Percentiles rank a stretch among this genome's conserved stretches.
Conservation (phyloP, 768 basidiomycete genomes). For the Hericium rajendrae region DNA sequence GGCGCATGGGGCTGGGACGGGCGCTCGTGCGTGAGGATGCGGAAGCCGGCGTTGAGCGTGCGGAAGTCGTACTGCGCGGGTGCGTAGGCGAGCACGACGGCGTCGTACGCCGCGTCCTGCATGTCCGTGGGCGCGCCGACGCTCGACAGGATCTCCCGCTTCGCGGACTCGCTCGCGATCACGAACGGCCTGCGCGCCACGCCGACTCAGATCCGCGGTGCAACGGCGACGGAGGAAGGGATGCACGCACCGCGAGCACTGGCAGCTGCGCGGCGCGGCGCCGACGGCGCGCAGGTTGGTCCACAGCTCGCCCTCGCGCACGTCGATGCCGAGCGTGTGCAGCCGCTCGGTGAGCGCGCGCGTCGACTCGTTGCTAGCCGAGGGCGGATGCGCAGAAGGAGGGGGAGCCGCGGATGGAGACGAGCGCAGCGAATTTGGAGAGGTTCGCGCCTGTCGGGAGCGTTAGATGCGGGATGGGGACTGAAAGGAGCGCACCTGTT, state of each 20-base stretch:
- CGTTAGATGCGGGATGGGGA: background rate
- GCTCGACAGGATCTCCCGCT: too few relatives aligned
- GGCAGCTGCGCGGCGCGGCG: too few relatives aligned
- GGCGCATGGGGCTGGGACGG: slow-evolving; percentile 2
- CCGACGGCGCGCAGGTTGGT: slow-evolving; percentile 61
- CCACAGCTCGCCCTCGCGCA: slow-evolving; percentile 39
- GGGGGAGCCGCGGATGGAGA: background rate
- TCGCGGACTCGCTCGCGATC: too few relatives aligned
- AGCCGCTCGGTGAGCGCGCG: slow-evolving; percentile 33
- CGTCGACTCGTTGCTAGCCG: slow-evolving; percentile 4
- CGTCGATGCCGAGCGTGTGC: slow-evolving; percentile 38
- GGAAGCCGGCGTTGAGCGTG: slow-evolving; percentile 55
- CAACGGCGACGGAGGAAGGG: too few relatives aligned
- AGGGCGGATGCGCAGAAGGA: background rate
- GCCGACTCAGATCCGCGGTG: too few relatives aligned
- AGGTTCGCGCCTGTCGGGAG: background rate
- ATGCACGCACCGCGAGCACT: too few relatives aligned
- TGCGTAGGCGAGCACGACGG: slow-evolving; percentile 57
- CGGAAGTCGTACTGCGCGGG: slow-evolving; percentile 42
- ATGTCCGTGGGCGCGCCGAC: too few relatives aligned
- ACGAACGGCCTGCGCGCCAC: too few relatives aligned
- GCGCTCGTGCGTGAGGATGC: slow-evolving; percentile 36
- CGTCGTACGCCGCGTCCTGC: slow-evolving; percentile 30
- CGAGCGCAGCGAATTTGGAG: background rate
- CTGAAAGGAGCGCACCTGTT: background rate